phyloP scores from a whole-genome alignment of 2,329 filamentous ascomycete genomes.

The Diaporthe citriasiana region DNA sequence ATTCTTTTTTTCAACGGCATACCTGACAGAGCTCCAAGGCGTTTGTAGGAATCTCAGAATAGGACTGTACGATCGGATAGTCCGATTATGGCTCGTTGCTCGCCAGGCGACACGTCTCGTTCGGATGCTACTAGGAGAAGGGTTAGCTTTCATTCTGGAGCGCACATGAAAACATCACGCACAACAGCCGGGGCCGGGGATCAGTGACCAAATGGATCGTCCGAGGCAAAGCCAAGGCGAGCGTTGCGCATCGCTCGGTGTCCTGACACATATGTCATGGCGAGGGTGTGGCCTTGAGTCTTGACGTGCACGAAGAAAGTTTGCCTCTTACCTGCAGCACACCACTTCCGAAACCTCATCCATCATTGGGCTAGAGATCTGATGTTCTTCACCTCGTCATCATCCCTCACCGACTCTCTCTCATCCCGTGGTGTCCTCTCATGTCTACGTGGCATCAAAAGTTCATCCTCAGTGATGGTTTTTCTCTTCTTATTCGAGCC shows the following conservation, averaged over 20 bases:
- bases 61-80: background rate
- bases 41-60: background rate
- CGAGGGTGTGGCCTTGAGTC: slow-evolving; percentile 10
- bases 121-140: background rate
- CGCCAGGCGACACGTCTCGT: background rate
- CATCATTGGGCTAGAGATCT: slow-evolving; percentile 23
- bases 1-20: slow-evolving; percentile 16
- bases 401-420: slow-evolving; percentile 10
- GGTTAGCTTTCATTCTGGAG: background rate
- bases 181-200: background rate
- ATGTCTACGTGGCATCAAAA: slow-evolving; percentile 21
- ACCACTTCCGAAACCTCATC: background rate
- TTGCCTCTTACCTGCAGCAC: slow-evolving; percentile 21
- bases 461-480: background rate
- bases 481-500: background rate
- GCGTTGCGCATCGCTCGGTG: slow-evolving; percentile 14
- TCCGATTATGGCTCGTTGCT: background rate
- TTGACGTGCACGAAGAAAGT: slow-evolving; percentile 26
- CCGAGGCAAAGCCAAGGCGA: slow-evolving; percentile 18
- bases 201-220: background rate
- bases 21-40: slow-evolving; percentile 37
- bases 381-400: slow-evolving; percentile 32
- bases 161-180: background rate
- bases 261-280: slow-evolving; percentile 8
- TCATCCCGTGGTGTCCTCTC: slow-evolving; percentile 26